Evolutionary conservation across 2,329 filamentous ascomycete species (phyloP), one percentile per base, ranked within the genome.

Genomic region (Cladorrhinum sp.): DNA sequence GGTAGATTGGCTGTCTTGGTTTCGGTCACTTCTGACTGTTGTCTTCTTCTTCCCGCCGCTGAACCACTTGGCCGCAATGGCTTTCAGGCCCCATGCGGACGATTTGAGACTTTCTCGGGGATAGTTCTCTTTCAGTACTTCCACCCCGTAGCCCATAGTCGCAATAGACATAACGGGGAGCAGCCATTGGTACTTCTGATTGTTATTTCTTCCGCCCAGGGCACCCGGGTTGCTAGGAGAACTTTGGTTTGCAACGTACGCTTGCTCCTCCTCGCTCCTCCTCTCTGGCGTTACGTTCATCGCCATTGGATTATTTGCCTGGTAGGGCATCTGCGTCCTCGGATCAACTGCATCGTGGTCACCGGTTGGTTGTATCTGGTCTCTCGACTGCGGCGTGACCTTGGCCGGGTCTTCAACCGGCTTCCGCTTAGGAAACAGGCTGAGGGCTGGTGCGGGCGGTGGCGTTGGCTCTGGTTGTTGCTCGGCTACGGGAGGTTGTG

Each of bases 101-200:
- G 51, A 32, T 18, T 55, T 56, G 1, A 16, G 1, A 7, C 27
- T 58, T 9, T 36, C 60, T 2, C 36, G 45, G 13, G 55, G 57
- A 20, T 60, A 64, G 5, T 64, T 54, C 25, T 60, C 53, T 22
- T 64, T 59, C 9, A 64, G 32, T 3, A 27, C 57, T 29, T 62
- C 57, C 32, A 60, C 50, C 6, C 55, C 59, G 54, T 57, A 62
- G 8, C 62, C 62, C 29, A 64, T n/a, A 2, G 62, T 64, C 9
- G 60, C 59, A 8, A 55, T 52, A 22, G 57, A 23, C 62, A 64
- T 60, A 16, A 64, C n/a, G 22, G 62, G 60, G 23, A 64, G 57
- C 20, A 64, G 29, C 62, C 62, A 64, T 20, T 53, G 49, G 50
- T 62, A 54, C 38, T 55, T 64, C 22, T 62, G 52, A 23, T 57